phyloP scores from a whole-genome alignment of 176 grass and related monocot species.

The Alopecurus myosuroides region DNA sequence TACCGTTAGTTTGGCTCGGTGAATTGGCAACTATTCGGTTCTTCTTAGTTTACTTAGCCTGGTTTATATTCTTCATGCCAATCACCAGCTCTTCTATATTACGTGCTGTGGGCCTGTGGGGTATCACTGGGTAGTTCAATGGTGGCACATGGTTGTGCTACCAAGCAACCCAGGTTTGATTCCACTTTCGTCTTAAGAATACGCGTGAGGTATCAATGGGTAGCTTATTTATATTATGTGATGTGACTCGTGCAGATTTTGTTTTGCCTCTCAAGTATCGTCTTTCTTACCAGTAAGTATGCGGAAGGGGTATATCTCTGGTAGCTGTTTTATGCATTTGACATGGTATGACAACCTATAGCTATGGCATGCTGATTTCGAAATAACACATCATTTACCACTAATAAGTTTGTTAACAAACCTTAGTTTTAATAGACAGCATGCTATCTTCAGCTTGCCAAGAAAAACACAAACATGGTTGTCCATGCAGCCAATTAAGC shows the following conservation, averaged over 20 bases:
- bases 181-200: background rate
- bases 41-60: constrained; percentile 10
- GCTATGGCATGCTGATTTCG: background rate
- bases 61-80: constrained; percentile 10
- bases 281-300: background rate
- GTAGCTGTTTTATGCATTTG: background rate
- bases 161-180: background rate
- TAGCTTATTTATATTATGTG: background rate
- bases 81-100: background rate
- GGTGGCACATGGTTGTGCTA: background rate
- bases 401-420: background rate
- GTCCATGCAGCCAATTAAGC: constrained; percentile 12
- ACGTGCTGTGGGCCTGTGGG: background rate
- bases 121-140: background rate
- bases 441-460: background rate
- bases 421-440: background rate
- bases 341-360: background rate
- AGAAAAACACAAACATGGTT: background rate
- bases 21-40: constrained; percentile 7
- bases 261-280: background rate
- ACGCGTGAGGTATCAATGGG: background rate
- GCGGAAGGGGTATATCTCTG: background rate
- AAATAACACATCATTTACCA: constrained; percentile 15
- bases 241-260: background rate
- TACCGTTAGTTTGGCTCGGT: constrained; percentile 6